Base-by-base conservation (phyloP, 192 early-diverging fungal genomes). In the Funneliformis mosseae region DNA sequence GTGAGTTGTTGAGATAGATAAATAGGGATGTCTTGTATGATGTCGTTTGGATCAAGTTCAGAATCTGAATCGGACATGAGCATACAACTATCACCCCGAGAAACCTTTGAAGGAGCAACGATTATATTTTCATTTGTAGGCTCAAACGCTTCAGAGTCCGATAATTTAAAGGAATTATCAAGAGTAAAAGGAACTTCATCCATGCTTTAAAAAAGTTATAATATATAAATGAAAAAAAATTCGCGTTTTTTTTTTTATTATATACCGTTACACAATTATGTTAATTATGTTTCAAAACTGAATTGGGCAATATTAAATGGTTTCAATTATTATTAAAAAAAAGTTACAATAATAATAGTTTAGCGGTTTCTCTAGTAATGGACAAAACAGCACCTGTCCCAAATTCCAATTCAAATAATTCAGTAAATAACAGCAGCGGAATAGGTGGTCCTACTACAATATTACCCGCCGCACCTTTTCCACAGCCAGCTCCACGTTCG, bases 11-110 rank as follows among this genome's bases (percentile, higher is more conserved):
- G 87, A 4, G 95, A 90, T 23, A 97, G 83, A 80, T 88, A 98
- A 2, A 99, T 92, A 14, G 94, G 94, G 60, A 95, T 90, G 81
- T 95, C 93, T 16, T 88, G 89, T 41, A 94, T 78, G 39, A 96
- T 81, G 73, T 92, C 89, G 12, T 73, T 46, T 16, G 71, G 45
- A 73, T 73, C 45, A 5, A 16, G 42, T 1, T 48, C 23, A n/a
- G 42, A 0, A 3, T 73, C 46, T 70, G 21, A 21, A n/a, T 70
- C 68, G 3, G 38, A 39, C 5, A n/a, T 55, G 0, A 21, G 4
- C 50, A 55, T 55, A n/a, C 21, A 55, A 21, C 7, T 55, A 55
- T 55, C 50, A 55, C 5, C 4, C 21, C 5, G 16, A 55, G 50
- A 55, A 18, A 21, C 50, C 21, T 55, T 14, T 7, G 21, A 55